Conservation (phyloP, 306 rosid species). For the Trichosanthes truncata region DNA sequence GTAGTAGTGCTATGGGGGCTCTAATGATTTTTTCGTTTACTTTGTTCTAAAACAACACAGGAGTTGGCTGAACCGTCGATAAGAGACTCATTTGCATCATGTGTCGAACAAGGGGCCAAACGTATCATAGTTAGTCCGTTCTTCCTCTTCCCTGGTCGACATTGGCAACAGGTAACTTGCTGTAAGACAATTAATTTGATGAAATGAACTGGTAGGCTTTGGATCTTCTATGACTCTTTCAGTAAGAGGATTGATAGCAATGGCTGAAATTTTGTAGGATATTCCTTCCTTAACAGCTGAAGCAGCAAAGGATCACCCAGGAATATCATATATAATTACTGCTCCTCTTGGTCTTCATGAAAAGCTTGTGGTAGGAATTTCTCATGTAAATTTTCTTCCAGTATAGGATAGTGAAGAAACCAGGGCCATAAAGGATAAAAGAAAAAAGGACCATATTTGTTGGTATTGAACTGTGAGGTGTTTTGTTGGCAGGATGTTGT, state of each 20-base stretch:
- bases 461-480: not conserved
- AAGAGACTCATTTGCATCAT: constrained; percentile 45
- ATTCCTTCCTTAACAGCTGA: constrained; percentile 81
- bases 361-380: constrained; percentile 57
- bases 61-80: constrained; percentile 91
- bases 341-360: constrained; percentile 92
- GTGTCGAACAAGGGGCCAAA: constrained; percentile 58
- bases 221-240: not conserved
- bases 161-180: constrained; percentile 65
- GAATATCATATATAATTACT: constrained; percentile 52
- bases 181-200: not conserved
- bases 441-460: not conserved
- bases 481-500: constrained; percentile 59
- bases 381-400: constrained; percentile 8
- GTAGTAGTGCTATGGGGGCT: not conserved
- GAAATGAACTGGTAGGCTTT: not conserved
- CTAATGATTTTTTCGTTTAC: not conserved
- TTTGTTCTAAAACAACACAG: constrained; percentile 18
- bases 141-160: constrained; percentile 87
- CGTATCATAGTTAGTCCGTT: constrained; percentile 69
- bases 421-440: not conserved
- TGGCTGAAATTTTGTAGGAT: constrained; percentile 39
- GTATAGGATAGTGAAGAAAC: not conserved
- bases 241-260: not conserved
- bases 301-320: constrained; percentile 79